Conservation (phyloP, 257 asterid genomes). For the Marsdenia floribunda region DNA sequence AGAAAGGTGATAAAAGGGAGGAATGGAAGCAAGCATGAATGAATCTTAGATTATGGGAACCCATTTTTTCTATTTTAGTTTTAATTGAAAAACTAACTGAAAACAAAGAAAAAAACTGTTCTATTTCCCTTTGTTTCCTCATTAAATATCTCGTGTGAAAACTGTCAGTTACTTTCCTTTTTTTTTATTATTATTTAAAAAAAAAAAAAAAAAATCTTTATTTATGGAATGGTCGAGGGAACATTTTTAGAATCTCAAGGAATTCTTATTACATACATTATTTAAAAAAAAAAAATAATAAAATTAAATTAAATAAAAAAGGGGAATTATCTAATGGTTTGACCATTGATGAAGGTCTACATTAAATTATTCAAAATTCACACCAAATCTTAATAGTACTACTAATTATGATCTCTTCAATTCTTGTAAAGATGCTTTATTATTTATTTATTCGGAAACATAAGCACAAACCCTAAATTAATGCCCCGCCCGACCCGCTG, state of each 20-base stretch:
- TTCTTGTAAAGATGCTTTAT: neutral
- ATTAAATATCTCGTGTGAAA: conserved; percentile 1
- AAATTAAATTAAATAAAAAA: no score
- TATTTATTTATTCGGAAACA: neutral
- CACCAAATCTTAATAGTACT: neutral
- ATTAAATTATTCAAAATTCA: neutral
- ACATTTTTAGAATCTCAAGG: conserved; percentile 1
- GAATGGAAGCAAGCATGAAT: neutral
- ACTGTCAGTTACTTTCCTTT: neutral
- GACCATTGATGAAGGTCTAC: conserved; percentile 2
- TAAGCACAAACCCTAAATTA: neutral
- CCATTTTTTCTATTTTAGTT: neutral
- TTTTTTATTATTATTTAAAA: neutral
- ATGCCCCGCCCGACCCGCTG: conserved; percentile 3
- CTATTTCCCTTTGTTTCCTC: neutral
- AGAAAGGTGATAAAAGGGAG: neutral
- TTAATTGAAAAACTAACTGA: no score
- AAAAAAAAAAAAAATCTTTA: neutral
- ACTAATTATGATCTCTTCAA: neutral
- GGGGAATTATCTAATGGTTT: neutral
- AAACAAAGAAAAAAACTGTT: neutral
- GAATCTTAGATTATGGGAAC: neutral
- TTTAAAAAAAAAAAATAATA: neutral
- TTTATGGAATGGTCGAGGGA: neutral
- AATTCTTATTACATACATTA: neutral